These are phyloP conservation scores for Phalaenopsis equestris DNA, from an alignment of 106 monocot species.

Conservation along the genomic window DNA sequence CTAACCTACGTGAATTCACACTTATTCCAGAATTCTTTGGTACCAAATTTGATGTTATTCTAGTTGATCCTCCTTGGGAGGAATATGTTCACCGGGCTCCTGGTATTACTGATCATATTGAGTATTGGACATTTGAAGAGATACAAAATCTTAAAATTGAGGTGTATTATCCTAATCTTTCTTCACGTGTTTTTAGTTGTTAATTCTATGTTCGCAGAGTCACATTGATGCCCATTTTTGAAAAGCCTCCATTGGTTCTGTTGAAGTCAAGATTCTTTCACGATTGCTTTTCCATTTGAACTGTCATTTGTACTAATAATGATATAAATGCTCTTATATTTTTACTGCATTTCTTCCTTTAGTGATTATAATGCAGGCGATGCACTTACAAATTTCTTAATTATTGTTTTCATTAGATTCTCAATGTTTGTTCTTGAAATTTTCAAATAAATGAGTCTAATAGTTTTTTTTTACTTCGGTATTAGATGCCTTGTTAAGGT, in stretches of 20 bases:
- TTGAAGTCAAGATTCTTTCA: background rate
- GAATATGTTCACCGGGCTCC: constrained; percentile 98
- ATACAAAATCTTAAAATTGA: constrained; percentile 89
- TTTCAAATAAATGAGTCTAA: too few species aligned
- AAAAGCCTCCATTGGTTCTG: background rate
- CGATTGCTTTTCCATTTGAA: background rate
- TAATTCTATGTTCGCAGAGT: background rate
- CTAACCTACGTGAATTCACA: constrained; percentile 64
- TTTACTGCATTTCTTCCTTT: background rate
- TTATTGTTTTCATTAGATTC: too few species aligned
- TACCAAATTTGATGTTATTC: constrained; percentile 98
- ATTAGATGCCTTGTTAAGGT: background rate
- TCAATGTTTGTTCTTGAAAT: background rate
- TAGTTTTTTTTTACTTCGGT: background rate
- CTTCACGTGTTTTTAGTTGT: background rate
- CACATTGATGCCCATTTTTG: background rate
- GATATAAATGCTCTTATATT: background rate
- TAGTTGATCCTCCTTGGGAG: constrained; percentile 99
- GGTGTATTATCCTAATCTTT: constrained; percentile 1
- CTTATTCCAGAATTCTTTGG: constrained; percentile 84
- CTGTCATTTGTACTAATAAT: background rate
- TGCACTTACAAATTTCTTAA: too few species aligned
- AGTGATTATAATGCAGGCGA: too few species aligned
- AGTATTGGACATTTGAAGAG: constrained; percentile 91
- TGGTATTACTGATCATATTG: constrained; percentile 85